Percentiles rank a stretch among this genome's conserved stretches.
Conservation (phyloP, 345 rosid genomes). For the Hibiscus mutabilis region DNA sequence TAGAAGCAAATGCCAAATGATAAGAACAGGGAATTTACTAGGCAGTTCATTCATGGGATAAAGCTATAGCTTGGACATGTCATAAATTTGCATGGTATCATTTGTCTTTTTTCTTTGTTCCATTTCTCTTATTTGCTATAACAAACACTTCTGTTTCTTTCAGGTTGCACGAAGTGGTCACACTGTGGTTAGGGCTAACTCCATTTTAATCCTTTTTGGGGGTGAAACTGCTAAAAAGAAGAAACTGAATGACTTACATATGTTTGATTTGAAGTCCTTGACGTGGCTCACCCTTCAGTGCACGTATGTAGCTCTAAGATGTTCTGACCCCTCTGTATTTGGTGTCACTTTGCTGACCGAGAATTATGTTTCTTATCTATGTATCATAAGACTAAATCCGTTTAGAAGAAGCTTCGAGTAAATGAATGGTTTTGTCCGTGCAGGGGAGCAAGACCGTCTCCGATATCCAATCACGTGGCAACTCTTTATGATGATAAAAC, state of each 20-base stretch:
- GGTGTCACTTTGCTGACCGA: not conserved
- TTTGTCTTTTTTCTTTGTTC: not conserved
- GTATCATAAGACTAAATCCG: not conserved
- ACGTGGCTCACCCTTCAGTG: constrained; percentile 98
- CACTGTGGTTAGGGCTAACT: constrained; percentile 76
- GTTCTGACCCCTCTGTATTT: not conserved
- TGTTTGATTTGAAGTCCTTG: constrained; percentile 89
- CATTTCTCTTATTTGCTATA: not conserved
- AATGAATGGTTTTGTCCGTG: constrained; percentile 7
- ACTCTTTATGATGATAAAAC: constrained; percentile 76
- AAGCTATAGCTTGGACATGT: not conserved
- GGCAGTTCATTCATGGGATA: not conserved
- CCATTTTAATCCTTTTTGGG: constrained; percentile 74
- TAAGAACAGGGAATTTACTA: not conserved
- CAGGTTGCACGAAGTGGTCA: constrained; percentile 90
- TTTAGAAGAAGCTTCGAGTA: not conserved
- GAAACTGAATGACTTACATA: constrained; percentile 88
- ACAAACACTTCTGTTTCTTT: constrained; percentile 15
- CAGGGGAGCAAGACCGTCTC: constrained; percentile 88
- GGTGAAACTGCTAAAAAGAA: constrained; percentile 89
- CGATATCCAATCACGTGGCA: constrained; percentile 84
- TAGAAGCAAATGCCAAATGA: not conserved
- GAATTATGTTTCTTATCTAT: not conserved
- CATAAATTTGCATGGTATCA: not conserved
- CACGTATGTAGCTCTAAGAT: constrained; percentile 51